Base-by-base conservation (phyloP, 345 rosid genomes). In the Ceriops tagal region DNA sequence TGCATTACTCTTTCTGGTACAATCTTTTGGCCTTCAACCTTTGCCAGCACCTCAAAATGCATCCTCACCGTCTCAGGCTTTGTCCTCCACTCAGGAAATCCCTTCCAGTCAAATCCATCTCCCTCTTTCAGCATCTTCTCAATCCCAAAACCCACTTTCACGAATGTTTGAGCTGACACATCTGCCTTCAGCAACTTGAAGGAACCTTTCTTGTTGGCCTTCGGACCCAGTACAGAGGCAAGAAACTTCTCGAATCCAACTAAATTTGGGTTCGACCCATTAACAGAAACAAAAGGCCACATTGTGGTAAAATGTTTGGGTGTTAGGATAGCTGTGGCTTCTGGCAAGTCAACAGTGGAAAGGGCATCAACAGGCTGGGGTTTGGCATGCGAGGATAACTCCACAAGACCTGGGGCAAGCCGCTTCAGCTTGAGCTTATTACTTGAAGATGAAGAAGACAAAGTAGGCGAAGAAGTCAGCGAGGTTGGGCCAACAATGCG, bases 1-100 rank as follows among this genome's bases (percentile, higher is more conserved):
- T 64, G 91, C 85, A 81, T 22, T 15, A 95, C 89, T 62, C 83
- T 86, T 81, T 92, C 96, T 1, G 92, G 90, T 1, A 88, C 66
- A 35, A 92, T 68, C 73, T 86, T 90, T 61, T 90, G 81, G 0
- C 97, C 97, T 3, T 95, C 97, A 6, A 95, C 87, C 75, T 87
- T 92, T 13, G 90, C 98, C 62, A 95, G 80, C 35, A 95, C 99
- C 82, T 95, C 98, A 53, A 92, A 92, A 75, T 86, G 92, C 93
- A 92, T 86, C 66, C 72, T 83, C 74, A 81, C 75, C 0, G 81
- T 79, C 73, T 88, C 86, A 0, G 98, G 99, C 74, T 86, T 92
- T 1, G 98, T 84, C 80, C 96, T 79, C 99, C 99, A 92, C 26
- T 53, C 87, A 0, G 96, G 96, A 28, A 87, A 78, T 43, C 69